A percentile compares a stretch with the other conserved stretches of the same genome.
These are phyloP conservation scores for Kernera saxatilis DNA, from an alignment of 345 rosid genomes.

Conservation along the genomic window DNA sequence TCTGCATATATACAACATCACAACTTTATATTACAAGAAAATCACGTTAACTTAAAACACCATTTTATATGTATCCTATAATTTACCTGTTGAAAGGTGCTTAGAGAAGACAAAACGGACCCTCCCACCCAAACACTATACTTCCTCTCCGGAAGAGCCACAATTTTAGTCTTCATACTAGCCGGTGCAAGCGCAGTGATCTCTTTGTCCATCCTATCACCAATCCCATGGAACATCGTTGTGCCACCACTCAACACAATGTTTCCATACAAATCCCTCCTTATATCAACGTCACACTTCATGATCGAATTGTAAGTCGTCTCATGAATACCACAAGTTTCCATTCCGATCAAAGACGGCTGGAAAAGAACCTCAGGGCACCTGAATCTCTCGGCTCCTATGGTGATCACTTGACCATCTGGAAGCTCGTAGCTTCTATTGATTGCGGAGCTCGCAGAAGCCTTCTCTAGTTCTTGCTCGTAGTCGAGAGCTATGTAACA, in stretches of 20 bases:
- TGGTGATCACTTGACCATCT: constrained; percentile 65
- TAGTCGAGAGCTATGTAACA: constrained; percentile 68
- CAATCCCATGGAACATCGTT: constrained; percentile 70
- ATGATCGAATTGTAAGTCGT: constrained; percentile 57
- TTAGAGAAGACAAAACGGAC: constrained; percentile 30
- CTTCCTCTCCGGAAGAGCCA: constrained; percentile 1
- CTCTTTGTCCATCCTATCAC: constrained; percentile 77
- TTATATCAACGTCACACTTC: constrained; percentile 63
- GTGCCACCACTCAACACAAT: constrained; percentile 56
- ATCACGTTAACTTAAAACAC: background rate
- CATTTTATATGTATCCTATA: background rate
- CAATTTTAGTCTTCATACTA: background rate
- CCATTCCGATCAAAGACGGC: constrained; percentile 74
- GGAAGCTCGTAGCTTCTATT: constrained; percentile 72
- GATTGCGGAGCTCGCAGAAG: constrained; percentile 52
- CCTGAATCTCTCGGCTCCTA: constrained; percentile 68
- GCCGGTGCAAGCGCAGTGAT: constrained; percentile 53
- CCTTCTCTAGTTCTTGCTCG: constrained; percentile 58
- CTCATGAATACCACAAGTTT: constrained; percentile 53
- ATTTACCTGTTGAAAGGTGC: constrained; percentile 62
- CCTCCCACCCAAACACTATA: constrained; percentile 20
- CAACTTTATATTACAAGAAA: background rate
- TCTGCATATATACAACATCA: background rate
- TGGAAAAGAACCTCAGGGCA: constrained; percentile 79
- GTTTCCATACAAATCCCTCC: constrained; percentile 54